Conservation (phyloP, 2,329 filamentous ascomycete genomes). For the Hymenoscyphus infarciens region DNA sequence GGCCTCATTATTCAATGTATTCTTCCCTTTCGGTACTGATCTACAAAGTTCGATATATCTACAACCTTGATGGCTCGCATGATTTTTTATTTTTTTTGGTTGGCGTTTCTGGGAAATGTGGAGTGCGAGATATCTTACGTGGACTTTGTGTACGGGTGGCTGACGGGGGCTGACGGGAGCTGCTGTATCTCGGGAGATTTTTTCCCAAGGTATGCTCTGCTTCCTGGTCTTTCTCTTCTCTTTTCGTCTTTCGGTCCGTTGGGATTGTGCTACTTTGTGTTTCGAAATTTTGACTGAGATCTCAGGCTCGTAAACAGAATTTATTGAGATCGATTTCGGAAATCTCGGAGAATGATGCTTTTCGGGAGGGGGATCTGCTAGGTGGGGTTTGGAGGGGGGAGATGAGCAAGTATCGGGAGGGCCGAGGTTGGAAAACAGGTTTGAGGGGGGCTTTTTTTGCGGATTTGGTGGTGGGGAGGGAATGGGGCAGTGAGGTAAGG, state of each 20-base stretch:
- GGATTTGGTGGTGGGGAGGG: neutral
- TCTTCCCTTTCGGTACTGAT: neutral
- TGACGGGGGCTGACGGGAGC: neutral
- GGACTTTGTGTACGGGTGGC: neutral
- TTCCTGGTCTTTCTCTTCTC: neutral
- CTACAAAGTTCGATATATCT: neutral
- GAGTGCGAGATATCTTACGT: conserved; percentile 1
- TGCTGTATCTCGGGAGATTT: conserved; percentile 1
- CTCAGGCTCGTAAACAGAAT: neutral
- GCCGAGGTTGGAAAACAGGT: neutral
- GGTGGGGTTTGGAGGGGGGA: neutral
- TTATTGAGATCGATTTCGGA: neutral
- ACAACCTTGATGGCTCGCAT: neutral
- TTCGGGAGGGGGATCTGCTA: neutral
- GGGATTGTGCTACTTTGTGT: neutral
- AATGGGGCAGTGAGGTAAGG: neutral
- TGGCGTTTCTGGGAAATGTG: neutral
- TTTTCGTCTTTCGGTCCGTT: conserved; percentile 1
- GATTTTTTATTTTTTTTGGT: neutral
- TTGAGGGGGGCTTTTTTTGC: neutral
- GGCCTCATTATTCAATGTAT: neutral
- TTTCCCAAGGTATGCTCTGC: neutral
- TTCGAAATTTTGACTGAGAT: neutral
- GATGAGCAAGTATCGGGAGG: neutral
- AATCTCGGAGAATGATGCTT: neutral